Percentiles rank a stretch among this genome's conserved stretches.
Conservation (phyloP, 2,329 filamentous ascomycete genomes). For the Aspergillus nomiae region DNA sequence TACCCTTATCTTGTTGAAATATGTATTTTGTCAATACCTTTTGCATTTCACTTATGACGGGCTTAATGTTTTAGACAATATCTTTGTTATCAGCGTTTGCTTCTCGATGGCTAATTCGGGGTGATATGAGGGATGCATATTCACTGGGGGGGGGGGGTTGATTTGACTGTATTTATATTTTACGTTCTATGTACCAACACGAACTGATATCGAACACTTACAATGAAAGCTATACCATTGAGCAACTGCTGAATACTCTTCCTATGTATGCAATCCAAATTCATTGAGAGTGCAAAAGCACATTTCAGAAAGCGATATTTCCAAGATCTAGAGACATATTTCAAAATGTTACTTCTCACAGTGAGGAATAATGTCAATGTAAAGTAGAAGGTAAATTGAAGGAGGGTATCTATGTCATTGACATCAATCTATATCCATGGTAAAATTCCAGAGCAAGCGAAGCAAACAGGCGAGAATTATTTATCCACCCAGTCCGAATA, state of each 20-base stretch:
- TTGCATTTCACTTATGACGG: background rate
- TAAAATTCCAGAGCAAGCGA: background rate
- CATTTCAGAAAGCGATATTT: too few species aligned
- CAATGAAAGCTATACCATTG: background rate
- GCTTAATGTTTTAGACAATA: background rate
- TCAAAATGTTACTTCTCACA: background rate
- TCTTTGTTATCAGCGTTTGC: background rate
- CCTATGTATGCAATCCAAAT: too few species aligned
- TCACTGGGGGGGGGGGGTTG: background rate
- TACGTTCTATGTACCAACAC: background rate
- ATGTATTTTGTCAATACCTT: background rate
- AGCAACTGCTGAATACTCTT: background rate
- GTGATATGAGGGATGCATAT: background rate
- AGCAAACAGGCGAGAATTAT: background rate
- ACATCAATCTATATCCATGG: conserved; percentile 20
- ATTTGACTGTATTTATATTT: background rate
- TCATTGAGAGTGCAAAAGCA: background rate
- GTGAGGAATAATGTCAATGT: background rate
- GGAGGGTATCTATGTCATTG: conserved; percentile 24
- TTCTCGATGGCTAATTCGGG: background rate
- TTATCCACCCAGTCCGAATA: conserved; percentile 9
- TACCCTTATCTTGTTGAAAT: background rate
- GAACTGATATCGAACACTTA: background rate
- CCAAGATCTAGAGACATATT: background rate
- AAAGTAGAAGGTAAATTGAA: conserved; percentile 6